Percentiles rank a stretch among this genome's conserved stretches.
Evolutionary conservation across 805 yeast genomes (phyloP).

Genomic region (Saccharomycopsis fibuligera): DNA sequence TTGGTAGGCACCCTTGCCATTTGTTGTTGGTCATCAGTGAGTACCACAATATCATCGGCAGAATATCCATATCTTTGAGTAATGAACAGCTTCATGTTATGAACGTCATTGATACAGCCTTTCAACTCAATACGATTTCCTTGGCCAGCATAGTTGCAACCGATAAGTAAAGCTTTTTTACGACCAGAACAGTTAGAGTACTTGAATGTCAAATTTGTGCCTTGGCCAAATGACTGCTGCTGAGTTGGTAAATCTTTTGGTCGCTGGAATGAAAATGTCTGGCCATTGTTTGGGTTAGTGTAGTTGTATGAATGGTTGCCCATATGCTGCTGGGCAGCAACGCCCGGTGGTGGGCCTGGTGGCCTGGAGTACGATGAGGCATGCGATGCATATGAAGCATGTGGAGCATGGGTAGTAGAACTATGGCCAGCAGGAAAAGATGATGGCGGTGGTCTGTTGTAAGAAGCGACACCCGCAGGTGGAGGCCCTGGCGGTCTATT

Average conservation of each 20-base stretch:
- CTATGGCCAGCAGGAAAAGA: neutral
- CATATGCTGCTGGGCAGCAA: constrained; percentile 1
- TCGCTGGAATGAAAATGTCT: constrained; percentile 2
- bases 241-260: constrained; percentile 4
- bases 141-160: constrained; percentile 67
- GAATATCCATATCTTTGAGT: constrained; percentile 39
- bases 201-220: constrained; percentile 34
- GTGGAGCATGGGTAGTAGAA: neutral
- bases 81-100: constrained; percentile 40
- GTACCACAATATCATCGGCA: constrained; percentile 49
- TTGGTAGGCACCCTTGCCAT: constrained; percentile 54
- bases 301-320: constrained; percentile 1
- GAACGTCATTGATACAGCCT: constrained; percentile 79
- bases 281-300: constrained; percentile 7
- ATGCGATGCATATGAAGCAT: neutral
- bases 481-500: constrained; percentile 1
- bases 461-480: too few relatives aligned
- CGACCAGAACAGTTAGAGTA: constrained; percentile 68
- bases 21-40: constrained; percentile 50
- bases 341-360: constrained; percentile 7
- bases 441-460: neutral
- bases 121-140: constrained; percentile 45
- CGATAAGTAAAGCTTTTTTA: constrained; percentile 69
- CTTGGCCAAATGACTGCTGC: constrained; percentile 20
- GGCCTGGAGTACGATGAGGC: constrained; percentile 3